A percentile compares a stretch with the other conserved stretches of the same genome.
Conservation (phyloP, 352 stramenopile genomes). For the Phytophthora uliginosa region DNA sequence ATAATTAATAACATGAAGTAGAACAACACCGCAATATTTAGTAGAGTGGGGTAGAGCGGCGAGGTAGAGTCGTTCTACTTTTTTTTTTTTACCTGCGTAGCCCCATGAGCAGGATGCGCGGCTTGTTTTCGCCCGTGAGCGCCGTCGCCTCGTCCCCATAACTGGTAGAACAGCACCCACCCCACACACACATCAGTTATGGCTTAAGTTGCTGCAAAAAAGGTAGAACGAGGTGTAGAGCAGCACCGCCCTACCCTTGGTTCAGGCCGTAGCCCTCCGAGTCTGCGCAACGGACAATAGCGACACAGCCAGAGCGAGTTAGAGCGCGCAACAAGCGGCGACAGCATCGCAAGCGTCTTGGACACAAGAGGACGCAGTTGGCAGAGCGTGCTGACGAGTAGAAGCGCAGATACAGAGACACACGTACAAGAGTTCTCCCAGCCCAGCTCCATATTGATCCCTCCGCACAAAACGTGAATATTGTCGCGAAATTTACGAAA, state of each 20-base stretch:
- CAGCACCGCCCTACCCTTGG: conserved; percentile 46
- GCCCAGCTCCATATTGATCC: conserved; percentile 60
- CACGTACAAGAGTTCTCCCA: conserved; percentile 88
- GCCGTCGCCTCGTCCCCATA: conserved; percentile 78
- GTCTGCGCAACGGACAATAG: conserved; percentile 25
- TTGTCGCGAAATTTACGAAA: neutral
- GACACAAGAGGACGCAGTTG: neutral
- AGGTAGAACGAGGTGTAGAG: neutral
- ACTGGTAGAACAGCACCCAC: conserved; percentile 32
- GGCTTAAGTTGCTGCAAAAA: neutral
- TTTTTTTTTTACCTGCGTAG: conserved; percentile 75
- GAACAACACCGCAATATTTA: neutral
- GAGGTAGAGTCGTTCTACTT: neutral
- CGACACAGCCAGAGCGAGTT: conserved; percentile 19
- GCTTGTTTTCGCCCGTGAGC: conserved; percentile 91
- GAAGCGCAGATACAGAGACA: neutral
- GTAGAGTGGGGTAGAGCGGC: neutral
- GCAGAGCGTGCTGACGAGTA: neutral
- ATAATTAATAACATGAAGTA: neutral
- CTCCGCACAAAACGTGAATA: neutral
- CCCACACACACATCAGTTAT: neutral
- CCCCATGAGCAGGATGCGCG: conserved; percentile 98
- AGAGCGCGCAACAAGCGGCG: neutral
- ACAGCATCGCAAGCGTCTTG: neutral
- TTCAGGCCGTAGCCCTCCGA: conserved; percentile 53